Conservation (phyloP, 768 basidiomycete species). For the Tulasnella sp. region DNA sequence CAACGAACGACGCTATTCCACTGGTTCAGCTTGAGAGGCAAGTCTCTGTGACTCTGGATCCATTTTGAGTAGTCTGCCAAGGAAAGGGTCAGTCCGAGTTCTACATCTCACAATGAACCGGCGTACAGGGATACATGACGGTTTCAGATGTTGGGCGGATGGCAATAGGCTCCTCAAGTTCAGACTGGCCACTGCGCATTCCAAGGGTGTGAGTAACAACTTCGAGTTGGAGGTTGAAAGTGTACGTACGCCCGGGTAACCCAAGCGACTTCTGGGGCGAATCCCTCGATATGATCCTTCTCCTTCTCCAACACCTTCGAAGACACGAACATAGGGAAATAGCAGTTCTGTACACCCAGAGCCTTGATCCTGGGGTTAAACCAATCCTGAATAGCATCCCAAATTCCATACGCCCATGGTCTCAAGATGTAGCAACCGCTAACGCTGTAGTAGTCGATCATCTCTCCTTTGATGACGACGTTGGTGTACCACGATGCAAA, state of each 20-base stretch:
- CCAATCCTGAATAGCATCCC: conserved; percentile 97
- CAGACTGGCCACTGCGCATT: conserved; percentile 71
- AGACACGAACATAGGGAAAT: conserved; percentile 99
- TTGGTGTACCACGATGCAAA: conserved; percentile 93
- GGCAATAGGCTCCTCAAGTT: conserved; percentile 94
- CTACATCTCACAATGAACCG: neutral
- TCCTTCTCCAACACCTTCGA: conserved; percentile 88
- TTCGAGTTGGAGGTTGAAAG: neutral
- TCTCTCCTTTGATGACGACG: conserved; percentile 95
- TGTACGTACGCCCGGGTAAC: conserved; percentile 78
- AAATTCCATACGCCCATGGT: conserved; percentile 95
- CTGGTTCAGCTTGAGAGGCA: conserved; percentile 94
- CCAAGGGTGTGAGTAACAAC: conserved; percentile 2
- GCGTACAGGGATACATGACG: conserved; percentile 96
- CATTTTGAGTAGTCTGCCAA: conserved; percentile 90
- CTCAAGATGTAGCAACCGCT: conserved; percentile 98
- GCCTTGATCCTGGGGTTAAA: conserved; percentile 91
- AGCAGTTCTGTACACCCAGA: conserved; percentile 93
- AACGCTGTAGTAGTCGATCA: conserved; percentile 98
- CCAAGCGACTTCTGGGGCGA: conserved; percentile 99
- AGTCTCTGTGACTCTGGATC: conserved; percentile 95
- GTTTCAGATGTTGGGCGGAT: conserved; percentile 98
- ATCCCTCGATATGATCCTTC: conserved; percentile 98
- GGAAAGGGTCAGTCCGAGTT: neutral
- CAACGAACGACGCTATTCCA: conserved; percentile 99